Conservation (phyloP, 176 grass and related monocot species). For the Melocanna baccifera region DNA sequence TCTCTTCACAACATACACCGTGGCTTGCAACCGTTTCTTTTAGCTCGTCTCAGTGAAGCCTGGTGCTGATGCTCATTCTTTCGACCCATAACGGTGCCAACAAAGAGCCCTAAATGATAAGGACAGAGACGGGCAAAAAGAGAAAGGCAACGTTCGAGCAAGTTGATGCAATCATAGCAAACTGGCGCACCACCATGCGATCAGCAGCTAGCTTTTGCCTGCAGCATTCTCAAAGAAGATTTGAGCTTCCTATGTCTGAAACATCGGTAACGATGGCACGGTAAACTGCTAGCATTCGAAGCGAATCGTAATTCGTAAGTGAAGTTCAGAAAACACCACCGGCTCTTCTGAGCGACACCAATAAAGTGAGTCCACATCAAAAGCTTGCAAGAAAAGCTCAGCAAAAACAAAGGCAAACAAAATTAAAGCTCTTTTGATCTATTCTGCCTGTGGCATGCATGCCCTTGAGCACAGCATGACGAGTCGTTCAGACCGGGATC, state of each 20-base stretch:
- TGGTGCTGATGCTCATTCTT: constrained; percentile 19
- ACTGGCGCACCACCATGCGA: constrained; percentile 7
- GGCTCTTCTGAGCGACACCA: neutral
- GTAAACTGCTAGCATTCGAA: neutral
- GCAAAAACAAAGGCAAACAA: constrained; percentile 32
- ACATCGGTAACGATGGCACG: neutral
- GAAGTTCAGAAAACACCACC: neutral
- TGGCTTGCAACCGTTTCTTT: neutral
- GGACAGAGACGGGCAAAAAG: neutral
- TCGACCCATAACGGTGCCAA: neutral
- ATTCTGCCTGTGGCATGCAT: neutral
- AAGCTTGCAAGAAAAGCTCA: constrained; percentile 12
- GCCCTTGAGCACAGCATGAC: constrained; percentile 13
- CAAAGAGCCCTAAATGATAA: neutral
- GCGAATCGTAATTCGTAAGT: neutral
- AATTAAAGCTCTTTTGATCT: constrained; percentile 39
- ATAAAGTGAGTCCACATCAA: constrained; percentile 37
- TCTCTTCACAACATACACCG: neutral
- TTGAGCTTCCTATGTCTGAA: neutral
- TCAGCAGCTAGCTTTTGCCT: neutral
- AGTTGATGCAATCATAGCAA: constrained; percentile 28
- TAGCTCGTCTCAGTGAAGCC: neutral
- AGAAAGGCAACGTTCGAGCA: constrained; percentile 8
- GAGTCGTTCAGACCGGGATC: neutral
- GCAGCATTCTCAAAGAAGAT: neutral